Percentiles rank a stretch among this genome's conserved stretches.
These are phyloP conservation scores for Eutrema heterophyllum DNA, from an alignment of 345 rosid species.

Conservation along the genomic window DNA sequence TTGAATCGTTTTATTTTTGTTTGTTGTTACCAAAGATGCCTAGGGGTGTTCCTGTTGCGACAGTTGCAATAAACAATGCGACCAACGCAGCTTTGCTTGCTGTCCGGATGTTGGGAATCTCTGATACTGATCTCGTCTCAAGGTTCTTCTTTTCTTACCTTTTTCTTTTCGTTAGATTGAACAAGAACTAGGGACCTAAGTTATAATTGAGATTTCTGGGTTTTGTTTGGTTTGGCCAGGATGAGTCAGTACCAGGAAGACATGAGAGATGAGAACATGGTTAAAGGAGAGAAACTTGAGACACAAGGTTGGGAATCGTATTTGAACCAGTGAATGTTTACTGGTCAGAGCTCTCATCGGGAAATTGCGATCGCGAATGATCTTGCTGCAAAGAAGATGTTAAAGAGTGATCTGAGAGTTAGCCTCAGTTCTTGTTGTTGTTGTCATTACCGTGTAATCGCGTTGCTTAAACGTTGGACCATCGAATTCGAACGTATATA, in stretches of 20 bases:
- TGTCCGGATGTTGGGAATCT: constrained; percentile 65
- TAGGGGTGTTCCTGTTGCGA: constrained; percentile 93
- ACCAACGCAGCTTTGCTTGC: constrained; percentile 86
- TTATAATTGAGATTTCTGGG: neutral
- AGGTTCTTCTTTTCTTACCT: constrained; percentile 24
- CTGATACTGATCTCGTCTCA: constrained; percentile 60
- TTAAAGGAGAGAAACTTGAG: constrained; percentile 66
- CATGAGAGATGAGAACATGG: constrained; percentile 60
- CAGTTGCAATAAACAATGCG: constrained; percentile 85
- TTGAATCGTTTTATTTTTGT: neutral
- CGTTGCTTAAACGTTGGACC: constrained; percentile 19
- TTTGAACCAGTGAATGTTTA: constrained; percentile 37
- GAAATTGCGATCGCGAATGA: neutral
- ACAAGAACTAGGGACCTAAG: neutral
- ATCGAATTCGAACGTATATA: neutral
- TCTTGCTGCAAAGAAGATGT: constrained; percentile 15
- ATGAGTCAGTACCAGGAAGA: constrained; percentile 91
- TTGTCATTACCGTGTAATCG: neutral
- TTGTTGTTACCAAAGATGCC: constrained; percentile 57
- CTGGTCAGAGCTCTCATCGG: neutral
- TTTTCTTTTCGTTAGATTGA: neutral
- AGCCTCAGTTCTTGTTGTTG: constrained; percentile 1
- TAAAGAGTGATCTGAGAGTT: constrained; percentile 3
- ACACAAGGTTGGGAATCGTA: constrained; percentile 76
- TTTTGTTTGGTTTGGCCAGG: constrained; percentile 35